These are phyloP conservation scores for Trifolium fragiferum DNA, from an alignment of 306 rosid genomes.

Conservation along the genomic window DNA sequence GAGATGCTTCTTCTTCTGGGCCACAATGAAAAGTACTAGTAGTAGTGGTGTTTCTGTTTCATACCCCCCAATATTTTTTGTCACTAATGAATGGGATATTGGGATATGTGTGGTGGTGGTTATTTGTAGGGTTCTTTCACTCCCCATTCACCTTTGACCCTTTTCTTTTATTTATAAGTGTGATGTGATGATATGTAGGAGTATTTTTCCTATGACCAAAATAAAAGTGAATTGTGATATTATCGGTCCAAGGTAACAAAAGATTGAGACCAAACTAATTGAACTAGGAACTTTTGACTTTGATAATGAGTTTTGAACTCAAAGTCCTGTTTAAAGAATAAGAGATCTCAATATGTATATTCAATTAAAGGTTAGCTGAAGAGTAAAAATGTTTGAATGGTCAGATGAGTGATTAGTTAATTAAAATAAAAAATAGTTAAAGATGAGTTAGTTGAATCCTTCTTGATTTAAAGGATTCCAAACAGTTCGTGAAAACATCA, in stretches of 20 bases:
- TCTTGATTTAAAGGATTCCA: no score
- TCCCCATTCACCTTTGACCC: constrained; percentile 26
- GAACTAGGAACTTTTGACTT: no score
- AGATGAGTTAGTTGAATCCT: no score
- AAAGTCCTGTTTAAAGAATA: no score
- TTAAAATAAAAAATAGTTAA: no score
- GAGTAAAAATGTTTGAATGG: no score
- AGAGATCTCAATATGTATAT: no score
- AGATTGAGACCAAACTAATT: background rate
- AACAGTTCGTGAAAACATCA: no score
- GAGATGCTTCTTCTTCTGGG: constrained; percentile 41
- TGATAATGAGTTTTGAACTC: no score
- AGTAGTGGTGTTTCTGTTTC: constrained; percentile 31
- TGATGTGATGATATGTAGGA: background rate
- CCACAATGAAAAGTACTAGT: constrained; percentile 20
- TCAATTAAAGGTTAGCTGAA: no score
- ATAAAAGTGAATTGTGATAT: background rate
- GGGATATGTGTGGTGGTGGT: constrained; percentile 50
- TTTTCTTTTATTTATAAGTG: background rate
- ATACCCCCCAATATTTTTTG: constrained; percentile 37
- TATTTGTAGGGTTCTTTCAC: constrained; percentile 37
- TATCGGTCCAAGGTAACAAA: background rate
- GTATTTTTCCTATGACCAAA: constrained; percentile 15
- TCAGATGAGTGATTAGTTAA: no score
- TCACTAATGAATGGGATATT: background rate